phyloP scores from a whole-genome alignment of 371 early-diverging fungal genomes.

The Mortierella sp. region DNA sequence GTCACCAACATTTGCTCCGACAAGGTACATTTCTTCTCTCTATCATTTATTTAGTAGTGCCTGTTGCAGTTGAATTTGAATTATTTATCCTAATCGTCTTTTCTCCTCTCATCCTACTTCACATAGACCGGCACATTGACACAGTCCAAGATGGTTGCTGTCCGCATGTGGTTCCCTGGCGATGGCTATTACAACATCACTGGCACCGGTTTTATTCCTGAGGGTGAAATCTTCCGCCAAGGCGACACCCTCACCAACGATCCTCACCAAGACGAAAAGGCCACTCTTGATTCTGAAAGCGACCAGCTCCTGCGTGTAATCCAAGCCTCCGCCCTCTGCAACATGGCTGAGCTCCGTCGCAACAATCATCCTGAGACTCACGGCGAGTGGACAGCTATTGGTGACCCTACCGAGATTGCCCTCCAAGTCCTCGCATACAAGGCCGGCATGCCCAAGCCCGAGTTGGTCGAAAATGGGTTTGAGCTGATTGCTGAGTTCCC shows the following conservation, averaged over 20 bases:
- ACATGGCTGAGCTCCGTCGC: constrained; percentile 73
- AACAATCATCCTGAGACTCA: constrained; percentile 64
- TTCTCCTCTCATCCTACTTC: no score
- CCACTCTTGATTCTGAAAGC: background rate
- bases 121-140: constrained; percentile 64
- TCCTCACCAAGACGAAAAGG: constrained; percentile 2
- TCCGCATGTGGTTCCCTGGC: constrained; percentile 76
- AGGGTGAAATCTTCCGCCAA: constrained; percentile 67
- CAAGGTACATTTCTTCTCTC: constrained; percentile 63
- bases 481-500: constrained; percentile 84
- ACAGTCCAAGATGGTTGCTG: constrained; percentile 79
- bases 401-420: constrained; percentile 89
- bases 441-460: constrained; percentile 72
- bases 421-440: constrained; percentile 82
- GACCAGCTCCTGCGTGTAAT: constrained; percentile 24
- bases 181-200: constrained; percentile 73
- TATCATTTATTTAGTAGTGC: background rate
- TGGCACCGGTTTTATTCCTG: constrained; percentile 75
- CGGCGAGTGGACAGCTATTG: constrained; percentile 77
- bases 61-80: background rate
- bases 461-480: constrained; percentile 61
- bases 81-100: background rate
- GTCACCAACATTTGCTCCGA: constrained; percentile 96
- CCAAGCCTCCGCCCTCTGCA: constrained; percentile 74
- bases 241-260: constrained; percentile 6